Conservation (phyloP, 1,139 yeast genomes). For the Nakaseomyces bracarensis region DNA sequence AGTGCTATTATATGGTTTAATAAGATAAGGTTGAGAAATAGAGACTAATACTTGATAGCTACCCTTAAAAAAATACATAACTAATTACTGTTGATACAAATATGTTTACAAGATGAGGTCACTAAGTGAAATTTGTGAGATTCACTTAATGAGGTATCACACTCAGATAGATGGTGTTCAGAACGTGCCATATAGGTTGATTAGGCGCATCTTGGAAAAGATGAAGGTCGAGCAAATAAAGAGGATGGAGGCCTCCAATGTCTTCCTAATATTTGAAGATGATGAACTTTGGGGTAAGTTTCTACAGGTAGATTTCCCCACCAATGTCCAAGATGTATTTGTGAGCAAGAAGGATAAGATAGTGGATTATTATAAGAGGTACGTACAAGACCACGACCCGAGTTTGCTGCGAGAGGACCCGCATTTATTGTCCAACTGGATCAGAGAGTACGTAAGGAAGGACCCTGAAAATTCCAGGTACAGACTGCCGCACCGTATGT, state of each 20-base stretch:
- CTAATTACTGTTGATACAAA: neutral
- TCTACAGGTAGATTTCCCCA: slow-evolving; percentile 44
- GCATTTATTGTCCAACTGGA: slow-evolving; percentile 12
- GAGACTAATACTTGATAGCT: too few relatives aligned
- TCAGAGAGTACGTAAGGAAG: slow-evolving; percentile 15
- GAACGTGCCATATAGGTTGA: slow-evolving; percentile 42
- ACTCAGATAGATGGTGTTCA: slow-evolving; percentile 36
- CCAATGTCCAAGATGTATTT: slow-evolving; percentile 24
- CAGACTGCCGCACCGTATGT: slow-evolving; percentile 33
- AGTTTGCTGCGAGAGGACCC: slow-evolving; percentile 9
- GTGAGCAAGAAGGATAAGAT: slow-evolving; percentile 19
- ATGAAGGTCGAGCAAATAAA: slow-evolving; percentile 43
- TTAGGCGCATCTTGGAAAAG: slow-evolving; percentile 38
- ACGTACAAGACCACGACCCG: slow-evolving; percentile 14
- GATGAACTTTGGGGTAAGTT: slow-evolving; percentile 45
- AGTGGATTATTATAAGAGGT: slow-evolving; percentile 16
- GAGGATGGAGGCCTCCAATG: slow-evolving; percentile 39
- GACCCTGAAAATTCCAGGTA: slow-evolving; percentile 23
- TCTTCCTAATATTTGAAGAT: slow-evolving; percentile 40
- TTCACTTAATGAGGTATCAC: slow-evolving; percentile 23
- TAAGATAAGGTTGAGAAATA: neutral
- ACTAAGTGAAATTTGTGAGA: slow-evolving; percentile 20
- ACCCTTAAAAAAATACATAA: too few relatives aligned
- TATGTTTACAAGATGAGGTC: slow-evolving; percentile 12
- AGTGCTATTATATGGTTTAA: too few relatives aligned